Evolutionary conservation across 306 rosid species (phyloP).

Genomic region (Sphenostylis stenocarpa): DNA sequence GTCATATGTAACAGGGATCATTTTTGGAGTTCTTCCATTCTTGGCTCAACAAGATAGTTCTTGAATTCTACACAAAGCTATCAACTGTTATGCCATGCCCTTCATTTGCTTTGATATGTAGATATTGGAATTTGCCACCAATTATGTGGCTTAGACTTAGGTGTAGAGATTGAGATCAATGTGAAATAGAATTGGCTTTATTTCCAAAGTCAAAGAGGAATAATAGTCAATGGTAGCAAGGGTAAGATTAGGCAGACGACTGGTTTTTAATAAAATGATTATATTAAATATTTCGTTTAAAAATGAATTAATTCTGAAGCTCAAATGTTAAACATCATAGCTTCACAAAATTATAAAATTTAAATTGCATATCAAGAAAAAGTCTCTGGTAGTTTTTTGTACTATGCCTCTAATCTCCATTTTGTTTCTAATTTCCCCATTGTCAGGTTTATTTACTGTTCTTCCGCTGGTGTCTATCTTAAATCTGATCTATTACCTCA

Average conservation of each 20-base stretch:
- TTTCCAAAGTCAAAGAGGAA: background rate
- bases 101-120: background rate
- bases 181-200: background rate
- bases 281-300: background rate
- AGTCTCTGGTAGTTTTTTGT: background rate
- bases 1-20: background rate
- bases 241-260: background rate
- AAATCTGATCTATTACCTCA: constrained; percentile 87
- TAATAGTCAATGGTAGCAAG: background rate
- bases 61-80: background rate
- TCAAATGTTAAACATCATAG: background rate
- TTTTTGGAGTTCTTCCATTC: background rate
- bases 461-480: constrained; percentile 98
- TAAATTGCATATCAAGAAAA: background rate
- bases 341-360: background rate
- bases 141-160: background rate
- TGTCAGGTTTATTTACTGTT: constrained; percentile 95
- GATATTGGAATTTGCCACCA: background rate
- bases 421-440: constrained; percentile 1
- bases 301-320: background rate
- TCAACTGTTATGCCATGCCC: background rate
- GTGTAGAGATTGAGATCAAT: background rate
- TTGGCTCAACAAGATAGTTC: background rate
- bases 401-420: background rate
- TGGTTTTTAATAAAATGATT: background rate